Evolutionary conservation across 2,329 filamentous ascomycete species (phyloP).

Genomic region (Ceratocystis destructans): DNA sequence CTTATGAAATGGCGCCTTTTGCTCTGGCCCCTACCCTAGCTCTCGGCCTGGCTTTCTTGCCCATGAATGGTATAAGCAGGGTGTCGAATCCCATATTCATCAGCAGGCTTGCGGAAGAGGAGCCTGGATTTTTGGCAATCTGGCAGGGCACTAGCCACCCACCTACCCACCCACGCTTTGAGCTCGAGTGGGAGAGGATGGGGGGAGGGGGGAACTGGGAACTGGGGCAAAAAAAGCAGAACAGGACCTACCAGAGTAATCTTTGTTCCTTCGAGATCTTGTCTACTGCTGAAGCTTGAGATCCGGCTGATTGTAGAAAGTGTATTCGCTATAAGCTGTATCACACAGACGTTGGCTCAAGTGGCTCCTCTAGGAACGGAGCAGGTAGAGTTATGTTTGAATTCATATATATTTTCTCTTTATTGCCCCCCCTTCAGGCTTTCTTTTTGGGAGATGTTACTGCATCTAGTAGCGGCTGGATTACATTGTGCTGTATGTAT

Average conservation of each 20-base stretch:
- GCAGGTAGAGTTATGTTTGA: too few relatives aligned
- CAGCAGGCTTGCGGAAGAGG: not conserved
- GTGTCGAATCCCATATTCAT: not conserved
- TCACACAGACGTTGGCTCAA: not conserved
- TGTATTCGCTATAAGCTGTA: not conserved
- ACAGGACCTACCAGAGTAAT: not conserved
- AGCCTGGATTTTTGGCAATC: not conserved
- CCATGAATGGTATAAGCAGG: not conserved
- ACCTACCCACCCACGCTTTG: not conserved
- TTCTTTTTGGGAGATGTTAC: not conserved
- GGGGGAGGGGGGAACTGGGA: not conserved
- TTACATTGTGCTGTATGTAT: too few relatives aligned
- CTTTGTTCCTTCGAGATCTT: constrained; percentile 4
- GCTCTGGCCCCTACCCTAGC: not conserved
- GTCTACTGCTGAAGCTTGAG: not conserved
- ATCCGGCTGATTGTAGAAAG: not conserved
- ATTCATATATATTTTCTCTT: too few relatives aligned
- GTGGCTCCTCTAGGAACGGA: not conserved
- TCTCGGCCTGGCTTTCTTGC: not conserved
- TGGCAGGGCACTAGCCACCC: constrained; percentile 6
- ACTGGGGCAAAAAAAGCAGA: not conserved
- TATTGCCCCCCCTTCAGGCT: not conserved
- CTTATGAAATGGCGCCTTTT: not conserved
- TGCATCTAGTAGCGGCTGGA: not conserved
- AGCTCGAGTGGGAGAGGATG: not conserved